Base-by-base conservation (phyloP, 2,329 filamentous ascomycete species). In the Huntiella bhutanensis region DNA sequence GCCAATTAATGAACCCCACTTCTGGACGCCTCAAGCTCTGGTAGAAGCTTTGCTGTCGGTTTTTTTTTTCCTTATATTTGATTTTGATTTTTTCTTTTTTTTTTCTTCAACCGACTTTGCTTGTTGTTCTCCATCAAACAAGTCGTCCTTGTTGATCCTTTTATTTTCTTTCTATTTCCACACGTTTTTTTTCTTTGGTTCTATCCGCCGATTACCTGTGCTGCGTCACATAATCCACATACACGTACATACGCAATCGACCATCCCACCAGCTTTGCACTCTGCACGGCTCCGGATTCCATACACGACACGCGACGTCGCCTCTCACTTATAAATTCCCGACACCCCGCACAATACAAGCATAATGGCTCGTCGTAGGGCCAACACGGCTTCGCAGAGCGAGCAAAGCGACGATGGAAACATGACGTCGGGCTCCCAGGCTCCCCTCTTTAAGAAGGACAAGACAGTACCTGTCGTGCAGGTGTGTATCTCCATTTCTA, bases 301-400 rank as follows among this genome's bases (percentile, higher is more conserved):
- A 19, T 19, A 19, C 17, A 40, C 16, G 37, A 40, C 37, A 22
- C 16, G 37, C 16, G 16, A 40, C 16, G 16, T 40, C 15, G 22
- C 16, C 16, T 22, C 8, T 22, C 16, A n/a, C 13, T 13, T n/a
- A 43, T 32, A 28, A 28, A 16, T 34, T 13, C 32, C n/a, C 22
- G 17, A 28, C 12, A 45, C 15, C 32, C 16, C 15, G 34, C 17
- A 15, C 37, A 15, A 10, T 40, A 28, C 22, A 7, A 28, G 22
- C 41, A 42, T 10, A 17, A 49, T 49, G 48, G 54, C 52, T 50
- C 57, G 55, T 48, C 54, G 58, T 51, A 69, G 80, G 10, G 70
- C 74, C 43, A 69, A 76, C 54, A 76, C 73, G 49, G 82, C 78
- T 67, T 76, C 83, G 12, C 43, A 40, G 62, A 82, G 79, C 54